Percentiles rank a stretch among this genome's conserved stretches.
phyloP scores from a whole-genome alignment of 1,284 basidiomycete species.

The Mycosarcoma maydis region DNA sequence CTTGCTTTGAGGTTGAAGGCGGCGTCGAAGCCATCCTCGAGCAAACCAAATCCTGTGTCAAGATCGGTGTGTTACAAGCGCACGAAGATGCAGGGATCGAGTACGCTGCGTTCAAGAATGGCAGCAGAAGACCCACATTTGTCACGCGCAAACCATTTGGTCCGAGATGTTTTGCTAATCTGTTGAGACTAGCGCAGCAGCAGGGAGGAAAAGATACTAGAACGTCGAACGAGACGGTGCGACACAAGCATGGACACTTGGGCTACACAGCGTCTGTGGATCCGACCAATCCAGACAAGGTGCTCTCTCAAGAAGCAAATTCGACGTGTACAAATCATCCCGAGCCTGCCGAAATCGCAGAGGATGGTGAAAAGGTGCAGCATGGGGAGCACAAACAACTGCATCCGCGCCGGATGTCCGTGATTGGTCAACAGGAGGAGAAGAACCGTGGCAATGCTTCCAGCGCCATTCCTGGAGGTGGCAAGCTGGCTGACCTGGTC shows the following conservation, averaged over 20 bases:
- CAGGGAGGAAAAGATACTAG: conserved; percentile 12
- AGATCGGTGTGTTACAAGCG: conserved; percentile 53
- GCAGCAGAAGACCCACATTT: conserved; percentile 36
- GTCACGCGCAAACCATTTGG: conserved; percentile 57
- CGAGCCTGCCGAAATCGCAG: neutral
- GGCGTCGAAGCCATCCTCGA: conserved; percentile 40
- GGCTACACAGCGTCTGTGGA: conserved; percentile 29
- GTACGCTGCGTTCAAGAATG: conserved; percentile 38
- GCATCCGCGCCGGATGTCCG: conserved; percentile 11
- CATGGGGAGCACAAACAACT: conserved; percentile 8
- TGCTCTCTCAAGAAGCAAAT: conserved; percentile 8
- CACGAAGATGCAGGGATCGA: conserved; percentile 47
- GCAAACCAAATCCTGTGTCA: conserved; percentile 43
- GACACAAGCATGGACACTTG: conserved; percentile 29
- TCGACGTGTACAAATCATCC: conserved; percentile 6
- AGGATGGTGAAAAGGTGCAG: neutral
- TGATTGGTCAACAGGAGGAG: conserved; percentile 12
- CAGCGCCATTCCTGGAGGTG: conserved; percentile 1
- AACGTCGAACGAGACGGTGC: conserved; percentile 7
- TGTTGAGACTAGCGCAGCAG: conserved; percentile 42
- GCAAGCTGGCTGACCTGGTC: conserved; percentile 40
- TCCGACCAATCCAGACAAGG: conserved; percentile 12
- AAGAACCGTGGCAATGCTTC: conserved; percentile 11
- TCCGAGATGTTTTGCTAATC: conserved; percentile 34
- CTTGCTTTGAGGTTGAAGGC: conserved; percentile 27